Evolutionary conservation across 2,329 filamentous ascomycete species (phyloP), one percentile per base, ranked within the genome.

Genomic region (Ophiocordyceps camponoti-rufipedis): DNA sequence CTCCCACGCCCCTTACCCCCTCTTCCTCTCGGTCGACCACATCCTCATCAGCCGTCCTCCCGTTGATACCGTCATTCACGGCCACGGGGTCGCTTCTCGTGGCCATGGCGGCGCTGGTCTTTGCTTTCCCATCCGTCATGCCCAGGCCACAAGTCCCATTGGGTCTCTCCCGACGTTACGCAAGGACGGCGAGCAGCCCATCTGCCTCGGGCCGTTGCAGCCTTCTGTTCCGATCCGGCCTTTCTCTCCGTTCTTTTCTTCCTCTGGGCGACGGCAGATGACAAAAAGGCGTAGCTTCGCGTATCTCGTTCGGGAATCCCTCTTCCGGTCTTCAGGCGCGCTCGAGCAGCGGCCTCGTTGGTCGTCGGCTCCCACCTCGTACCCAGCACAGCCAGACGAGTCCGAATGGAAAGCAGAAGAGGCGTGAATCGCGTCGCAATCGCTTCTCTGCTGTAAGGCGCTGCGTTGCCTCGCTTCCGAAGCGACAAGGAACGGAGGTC

Each of bases 81-180:
- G 49, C 49, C 50, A 53, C 59, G n/a, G 39, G 11, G 8, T 42
- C 39, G 39, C 39, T 41, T 16, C 35, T 39, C 53, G 57, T 58
- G 49, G 53, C 56, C 53, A 58, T 58, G 49, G 56, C 44, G 42
- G 42, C 38, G 9, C 23, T 5, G 42, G 29, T 53, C 48, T 54
- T 53, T 52, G 55, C 52, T 50, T 58, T 57, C 52, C 55, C 57
- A 52, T 59, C 58, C 49, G 52, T 60, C 56, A 60, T 60, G 55
- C 48, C 55, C 52, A 50, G 32, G 19, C 31, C 41, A 12, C 33
- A 16, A 14, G 41, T 58, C 56, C 55, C 56, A 58, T 58, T 58
- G 56, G 56, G 49, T 54, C 55, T 45, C 40, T 54, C 50, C 50
- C 52, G 55, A 44, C 47, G 47, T 48, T 48, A 46, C 44, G 47